Evolutionary conservation across 768 basidiomycete genomes (phyloP).

Genomic region (Suillus alpinus): DNA sequence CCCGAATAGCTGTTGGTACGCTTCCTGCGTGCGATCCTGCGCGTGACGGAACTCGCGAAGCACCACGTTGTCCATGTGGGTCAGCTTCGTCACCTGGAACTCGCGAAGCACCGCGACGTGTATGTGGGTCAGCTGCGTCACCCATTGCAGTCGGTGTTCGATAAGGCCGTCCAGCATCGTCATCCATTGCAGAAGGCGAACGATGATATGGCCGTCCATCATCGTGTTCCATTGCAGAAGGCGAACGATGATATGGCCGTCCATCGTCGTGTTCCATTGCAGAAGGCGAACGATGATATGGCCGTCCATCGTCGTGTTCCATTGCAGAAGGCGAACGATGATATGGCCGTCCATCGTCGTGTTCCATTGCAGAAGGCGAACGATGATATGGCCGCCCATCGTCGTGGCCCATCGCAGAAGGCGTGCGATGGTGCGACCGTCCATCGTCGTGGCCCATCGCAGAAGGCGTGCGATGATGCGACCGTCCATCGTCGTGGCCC

Average conservation of each 20-base stretch:
- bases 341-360: background rate
- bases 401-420: background rate
- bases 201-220: background rate
- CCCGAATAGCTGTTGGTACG: constrained; percentile 11
- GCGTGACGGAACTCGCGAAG: constrained; percentile 13
- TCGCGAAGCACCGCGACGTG: background rate
- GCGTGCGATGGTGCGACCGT: background rate
- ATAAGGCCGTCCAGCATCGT: too few relatives aligned
- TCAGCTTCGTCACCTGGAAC: constrained; percentile 1
- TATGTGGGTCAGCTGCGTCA: background rate
- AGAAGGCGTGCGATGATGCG: background rate
- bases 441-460: background rate
- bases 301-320: too few relatives aligned
- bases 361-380: background rate
- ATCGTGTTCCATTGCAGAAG: background rate
- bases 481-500: background rate
- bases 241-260: background rate
- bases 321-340: background rate
- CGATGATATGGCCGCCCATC: background rate
- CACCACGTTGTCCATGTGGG: background rate
- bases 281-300: too few relatives aligned
- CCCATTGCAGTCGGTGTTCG: background rate
- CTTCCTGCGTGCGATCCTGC: constrained; percentile 15
- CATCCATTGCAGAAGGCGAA: background rate
- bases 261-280: background rate